These are phyloP conservation scores for Solanum okadae DNA, from an alignment of 257 asterid species.

Conservation along the genomic window DNA sequence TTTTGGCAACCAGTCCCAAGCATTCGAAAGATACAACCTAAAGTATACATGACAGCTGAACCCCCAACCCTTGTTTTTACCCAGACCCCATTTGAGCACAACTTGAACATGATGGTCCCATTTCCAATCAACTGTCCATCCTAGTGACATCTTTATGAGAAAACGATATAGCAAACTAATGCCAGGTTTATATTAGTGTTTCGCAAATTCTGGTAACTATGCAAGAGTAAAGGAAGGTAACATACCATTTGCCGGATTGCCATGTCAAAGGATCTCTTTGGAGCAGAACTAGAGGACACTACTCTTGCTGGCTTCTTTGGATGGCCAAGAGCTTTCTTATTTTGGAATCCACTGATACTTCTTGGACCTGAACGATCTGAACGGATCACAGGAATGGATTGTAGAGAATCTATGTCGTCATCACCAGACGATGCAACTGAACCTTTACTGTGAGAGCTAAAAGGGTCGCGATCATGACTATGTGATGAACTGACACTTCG, in stretches of 20 bases:
- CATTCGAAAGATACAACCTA: neutral
- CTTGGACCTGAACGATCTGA: conserved; percentile 47
- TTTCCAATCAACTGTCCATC: neutral
- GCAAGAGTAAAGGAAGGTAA: conserved; percentile 12
- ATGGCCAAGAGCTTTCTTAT: conserved; percentile 36
- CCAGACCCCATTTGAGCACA: neutral
- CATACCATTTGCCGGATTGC: conserved; percentile 78
- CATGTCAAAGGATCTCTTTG: conserved; percentile 84
- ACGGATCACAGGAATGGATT: conserved; percentile 46
- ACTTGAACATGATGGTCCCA: neutral
- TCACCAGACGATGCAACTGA: conserved; percentile 91
- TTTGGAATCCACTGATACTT: conserved; percentile 33
- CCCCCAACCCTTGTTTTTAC: neutral
- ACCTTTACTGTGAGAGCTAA: conserved; percentile 64
- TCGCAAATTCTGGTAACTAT: neutral
- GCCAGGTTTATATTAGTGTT: neutral
- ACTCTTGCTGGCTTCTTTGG: conserved; percentile 55
- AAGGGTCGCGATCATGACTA: conserved; percentile 68
- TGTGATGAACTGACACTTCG: conserved; percentile 72
- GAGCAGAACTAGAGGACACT: conserved; percentile 61
- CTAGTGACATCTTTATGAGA: neutral
- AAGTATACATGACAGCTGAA: neutral
- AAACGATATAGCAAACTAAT: neutral
- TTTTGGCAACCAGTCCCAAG: neutral
- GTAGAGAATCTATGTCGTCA: conserved; percentile 76